Evolutionary conservation across 805 yeast species (phyloP).

Genomic region (Saitoella complicata): DNA sequence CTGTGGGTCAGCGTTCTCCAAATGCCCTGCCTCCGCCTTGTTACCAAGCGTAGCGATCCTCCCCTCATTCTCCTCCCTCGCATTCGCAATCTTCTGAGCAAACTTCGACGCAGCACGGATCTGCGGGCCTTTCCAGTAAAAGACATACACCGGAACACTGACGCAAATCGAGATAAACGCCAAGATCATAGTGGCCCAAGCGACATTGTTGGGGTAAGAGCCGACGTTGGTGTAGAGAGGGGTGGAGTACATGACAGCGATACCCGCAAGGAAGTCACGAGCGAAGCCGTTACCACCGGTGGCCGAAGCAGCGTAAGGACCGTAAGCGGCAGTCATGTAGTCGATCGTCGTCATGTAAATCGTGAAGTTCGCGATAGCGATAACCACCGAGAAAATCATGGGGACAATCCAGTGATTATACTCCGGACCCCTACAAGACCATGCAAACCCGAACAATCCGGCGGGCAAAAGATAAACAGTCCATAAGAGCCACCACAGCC

Average conservation of each 20-base stretch:
- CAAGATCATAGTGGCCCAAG: conserved; percentile 27
- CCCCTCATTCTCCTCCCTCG: no score
- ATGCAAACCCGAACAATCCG: conserved; percentile 28
- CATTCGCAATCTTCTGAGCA: conserved; percentile 17
- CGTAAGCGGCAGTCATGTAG: conserved; percentile 29
- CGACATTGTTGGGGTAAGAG: conserved; percentile 17
- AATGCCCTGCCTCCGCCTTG: no score
- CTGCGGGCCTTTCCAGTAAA: conserved; percentile 27
- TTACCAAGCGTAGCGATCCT: no score
- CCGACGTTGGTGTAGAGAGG: conserved; percentile 26
- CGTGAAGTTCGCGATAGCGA: conserved; percentile 27
- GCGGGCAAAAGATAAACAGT: conserved; percentile 26
- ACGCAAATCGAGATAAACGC: conserved; percentile 24
- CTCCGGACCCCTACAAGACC: conserved; percentile 30
- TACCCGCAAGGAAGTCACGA: conserved; percentile 28
- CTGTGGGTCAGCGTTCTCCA: no score
- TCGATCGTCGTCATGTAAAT: conserved; percentile 31
- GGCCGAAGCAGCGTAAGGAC: conserved; percentile 29
- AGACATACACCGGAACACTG: conserved; percentile 24
- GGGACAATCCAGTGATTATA: conserved; percentile 25
- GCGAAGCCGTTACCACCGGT: conserved; percentile 31
- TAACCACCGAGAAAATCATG: conserved; percentile 23
- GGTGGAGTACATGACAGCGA: conserved; percentile 25
- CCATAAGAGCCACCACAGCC: conserved; percentile 18
- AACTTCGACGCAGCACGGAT: conserved; percentile 24